phyloP scores from a whole-genome alignment of 331 rosid genomes.

The Saraca asoca region DNA sequence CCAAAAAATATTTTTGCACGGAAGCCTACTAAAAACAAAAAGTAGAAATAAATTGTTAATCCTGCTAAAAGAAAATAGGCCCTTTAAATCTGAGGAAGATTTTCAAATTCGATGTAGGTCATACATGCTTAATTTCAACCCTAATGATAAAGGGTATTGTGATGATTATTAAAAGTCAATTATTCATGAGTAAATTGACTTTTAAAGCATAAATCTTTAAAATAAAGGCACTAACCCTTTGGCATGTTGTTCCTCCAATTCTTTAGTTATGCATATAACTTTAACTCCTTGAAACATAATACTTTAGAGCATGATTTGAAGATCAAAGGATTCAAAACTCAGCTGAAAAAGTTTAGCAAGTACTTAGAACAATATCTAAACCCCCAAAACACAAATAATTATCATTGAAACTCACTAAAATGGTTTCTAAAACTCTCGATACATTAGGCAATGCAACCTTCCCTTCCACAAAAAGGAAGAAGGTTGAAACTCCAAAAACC shows the following conservation, averaged over 20 bases:
- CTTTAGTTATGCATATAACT: constrained; percentile 81
- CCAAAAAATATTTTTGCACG: too few relatives aligned
- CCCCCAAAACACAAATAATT: not conserved
- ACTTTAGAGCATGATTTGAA: constrained; percentile 14
- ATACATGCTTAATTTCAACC: too few relatives aligned
- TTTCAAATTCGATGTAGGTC: too few relatives aligned
- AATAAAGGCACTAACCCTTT: constrained; percentile 57
- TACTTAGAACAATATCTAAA: not conserved
- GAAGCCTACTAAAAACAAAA: too few relatives aligned
- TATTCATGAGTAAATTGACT: constrained; percentile 16
- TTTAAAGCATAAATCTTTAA: not conserved
- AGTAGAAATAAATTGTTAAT: too few relatives aligned
- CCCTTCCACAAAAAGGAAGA: constrained; percentile 90
- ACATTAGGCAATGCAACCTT: constrained; percentile 85
- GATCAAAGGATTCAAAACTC: too few relatives aligned
- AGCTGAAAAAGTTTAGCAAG: not conserved
- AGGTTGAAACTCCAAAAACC: constrained; percentile 86
- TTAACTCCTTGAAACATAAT: constrained; percentile 72
- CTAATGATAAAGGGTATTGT: not conserved
- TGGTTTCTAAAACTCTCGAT: constrained; percentile 70
- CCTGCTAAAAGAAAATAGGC: too few relatives aligned
- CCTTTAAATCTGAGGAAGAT: too few relatives aligned
- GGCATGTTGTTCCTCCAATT: constrained; percentile 90
- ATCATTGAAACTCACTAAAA: constrained; percentile 66
- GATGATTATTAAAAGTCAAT: constrained; percentile 14